These are phyloP conservation scores for Penicillium steckii DNA, from an alignment of 495 filamentous ascomycete species.

Conservation along the genomic window DNA sequence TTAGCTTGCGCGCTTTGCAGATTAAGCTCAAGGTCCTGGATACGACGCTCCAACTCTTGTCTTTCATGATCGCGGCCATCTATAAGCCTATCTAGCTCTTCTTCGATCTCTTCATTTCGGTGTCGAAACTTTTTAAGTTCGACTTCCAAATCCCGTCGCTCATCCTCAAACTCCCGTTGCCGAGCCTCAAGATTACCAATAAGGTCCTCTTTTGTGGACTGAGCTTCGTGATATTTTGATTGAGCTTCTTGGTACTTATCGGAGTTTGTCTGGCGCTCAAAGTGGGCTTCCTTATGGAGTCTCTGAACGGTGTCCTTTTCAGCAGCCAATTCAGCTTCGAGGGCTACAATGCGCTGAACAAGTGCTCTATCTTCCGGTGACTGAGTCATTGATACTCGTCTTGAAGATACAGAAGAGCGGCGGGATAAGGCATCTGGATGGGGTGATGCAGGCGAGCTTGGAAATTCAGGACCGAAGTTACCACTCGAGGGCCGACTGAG, in stretches of 20 bases:
- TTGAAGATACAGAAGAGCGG: constrained; percentile 63
- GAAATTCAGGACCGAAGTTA: constrained; percentile 58
- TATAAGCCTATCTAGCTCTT: constrained; percentile 82
- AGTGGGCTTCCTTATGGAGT: constrained; percentile 62
- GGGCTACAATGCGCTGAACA: constrained; percentile 66
- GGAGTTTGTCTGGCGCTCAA: constrained; percentile 63
- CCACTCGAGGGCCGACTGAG: constrained; percentile 66
- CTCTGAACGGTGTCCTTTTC: constrained; percentile 59
- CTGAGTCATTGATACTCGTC: constrained; percentile 67
- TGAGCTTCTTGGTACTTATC: constrained; percentile 76
- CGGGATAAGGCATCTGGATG: constrained; percentile 57
- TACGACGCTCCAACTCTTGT: constrained; percentile 62
- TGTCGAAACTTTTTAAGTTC: constrained; percentile 74
- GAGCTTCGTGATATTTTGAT: constrained; percentile 69
- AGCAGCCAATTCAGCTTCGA: constrained; percentile 74
- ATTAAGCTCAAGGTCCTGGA: constrained; percentile 68
- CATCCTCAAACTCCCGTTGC: constrained; percentile 81
- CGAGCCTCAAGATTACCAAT: constrained; percentile 92
- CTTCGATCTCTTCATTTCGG: constrained; percentile 81
- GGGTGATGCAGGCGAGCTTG: constrained; percentile 48
- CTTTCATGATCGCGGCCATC: constrained; percentile 80
- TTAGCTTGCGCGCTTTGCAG: constrained; percentile 59
- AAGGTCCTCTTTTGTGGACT: constrained; percentile 90
- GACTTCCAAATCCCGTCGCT: constrained; percentile 74
- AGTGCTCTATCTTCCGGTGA: constrained; percentile 62